phyloP scores from a whole-genome alignment of 345 rosid genomes.

The Sisymbrium irio region DNA sequence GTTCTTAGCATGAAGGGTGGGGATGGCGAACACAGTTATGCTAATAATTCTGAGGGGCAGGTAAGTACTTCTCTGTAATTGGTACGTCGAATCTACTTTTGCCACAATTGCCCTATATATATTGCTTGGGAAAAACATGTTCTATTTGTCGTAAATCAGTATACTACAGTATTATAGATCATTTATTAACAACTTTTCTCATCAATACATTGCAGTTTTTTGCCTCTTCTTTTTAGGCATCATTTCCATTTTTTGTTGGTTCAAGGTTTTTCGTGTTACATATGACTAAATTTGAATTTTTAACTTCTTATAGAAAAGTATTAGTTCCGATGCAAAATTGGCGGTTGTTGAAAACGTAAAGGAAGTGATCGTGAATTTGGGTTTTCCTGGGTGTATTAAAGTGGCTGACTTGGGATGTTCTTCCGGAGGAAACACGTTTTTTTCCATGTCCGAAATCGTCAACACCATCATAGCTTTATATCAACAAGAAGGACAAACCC shows the following conservation, averaged over 20 bases:
- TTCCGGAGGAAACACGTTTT: conserved; percentile 36
- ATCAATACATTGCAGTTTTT: not conserved
- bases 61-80: not conserved
- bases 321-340: not conserved
- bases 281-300: not conserved
- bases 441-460: conserved; percentile 4
- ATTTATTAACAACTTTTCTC: not conserved
- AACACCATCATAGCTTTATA: not conserved
- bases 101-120: too few species aligned
- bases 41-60: not conserved
- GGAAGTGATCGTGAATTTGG: not conserved
- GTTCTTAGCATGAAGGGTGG: conserved; percentile 4
- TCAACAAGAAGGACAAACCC: not conserved
- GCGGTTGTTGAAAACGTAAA: not conserved
- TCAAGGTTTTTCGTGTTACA: not conserved
- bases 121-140: too few species aligned
- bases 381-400: not conserved
- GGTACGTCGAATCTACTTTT: not conserved
- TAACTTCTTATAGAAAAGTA: not conserved
- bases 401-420: conserved; percentile 47
- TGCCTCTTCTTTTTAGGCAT: not conserved
- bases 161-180: too few species aligned
- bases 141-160: not conserved
- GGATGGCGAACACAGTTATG: conserved; percentile 2
- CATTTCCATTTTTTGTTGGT: not conserved